These are phyloP conservation scores for Carpinus viminea DNA, from an alignment of 306 rosid genomes.

Conservation along the genomic window DNA sequence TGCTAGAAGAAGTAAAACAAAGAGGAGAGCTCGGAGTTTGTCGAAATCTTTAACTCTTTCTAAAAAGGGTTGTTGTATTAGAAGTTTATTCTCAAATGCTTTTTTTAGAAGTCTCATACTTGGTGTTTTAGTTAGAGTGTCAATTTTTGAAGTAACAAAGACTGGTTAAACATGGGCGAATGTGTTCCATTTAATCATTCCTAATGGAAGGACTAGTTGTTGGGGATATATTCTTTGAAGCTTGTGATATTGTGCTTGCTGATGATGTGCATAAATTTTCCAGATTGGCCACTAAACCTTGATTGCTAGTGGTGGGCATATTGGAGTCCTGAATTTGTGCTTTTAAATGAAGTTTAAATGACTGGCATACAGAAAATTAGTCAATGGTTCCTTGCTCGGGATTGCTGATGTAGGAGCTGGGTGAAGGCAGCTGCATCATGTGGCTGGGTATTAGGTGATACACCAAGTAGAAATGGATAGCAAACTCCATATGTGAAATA, in stretches of 20 bases:
- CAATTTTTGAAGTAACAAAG: neutral
- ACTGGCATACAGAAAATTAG: neutral
- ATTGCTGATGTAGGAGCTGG: neutral
- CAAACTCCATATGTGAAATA: neutral
- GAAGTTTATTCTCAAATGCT: neutral
- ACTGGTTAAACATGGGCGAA: neutral
- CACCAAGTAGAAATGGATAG: neutral
- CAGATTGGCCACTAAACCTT: no score
- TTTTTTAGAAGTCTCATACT: constrained; percentile 13
- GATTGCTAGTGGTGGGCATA: neutral
- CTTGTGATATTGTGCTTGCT: neutral
- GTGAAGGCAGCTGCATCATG: neutral
- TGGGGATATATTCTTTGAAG: neutral
- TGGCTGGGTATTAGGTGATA: neutral
- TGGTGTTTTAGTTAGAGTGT: neutral
- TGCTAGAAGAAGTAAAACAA: neutral
- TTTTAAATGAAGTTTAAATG: neutral
- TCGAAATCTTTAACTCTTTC: neutral
- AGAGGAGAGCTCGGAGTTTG: neutral
- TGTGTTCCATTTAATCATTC: neutral
- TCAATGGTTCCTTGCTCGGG: neutral
- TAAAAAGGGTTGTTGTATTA: neutral
- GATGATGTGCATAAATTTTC: no score
- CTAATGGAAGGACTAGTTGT: neutral
- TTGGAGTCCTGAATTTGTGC: neutral